A percentile compares a stretch with the other conserved stretches of the same genome.
These are phyloP conservation scores for Scorias spongiosa DNA, from an alignment of 2,329 filamentous ascomycete species.

Conservation along the genomic window DNA sequence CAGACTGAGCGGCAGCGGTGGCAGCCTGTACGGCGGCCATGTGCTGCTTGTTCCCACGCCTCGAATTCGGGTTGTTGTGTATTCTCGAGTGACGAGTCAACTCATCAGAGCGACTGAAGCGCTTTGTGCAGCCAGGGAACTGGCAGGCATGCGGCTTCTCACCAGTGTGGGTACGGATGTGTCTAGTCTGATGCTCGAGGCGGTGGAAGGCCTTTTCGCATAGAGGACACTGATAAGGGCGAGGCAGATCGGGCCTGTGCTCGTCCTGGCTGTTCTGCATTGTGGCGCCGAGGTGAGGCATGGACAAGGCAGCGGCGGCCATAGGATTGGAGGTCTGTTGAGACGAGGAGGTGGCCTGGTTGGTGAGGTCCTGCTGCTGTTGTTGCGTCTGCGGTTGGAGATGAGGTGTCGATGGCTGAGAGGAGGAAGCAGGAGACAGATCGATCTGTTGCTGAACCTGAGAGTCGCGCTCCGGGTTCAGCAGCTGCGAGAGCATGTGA, in stretches of 20 bases:
- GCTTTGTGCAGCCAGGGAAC: constrained; percentile 90
- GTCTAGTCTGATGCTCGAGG: constrained; percentile 79
- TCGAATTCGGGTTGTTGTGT: constrained; percentile 96
- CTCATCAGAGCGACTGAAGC: constrained; percentile 92
- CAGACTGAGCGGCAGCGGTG: constrained; percentile 35
- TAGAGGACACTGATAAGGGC: constrained; percentile 95
- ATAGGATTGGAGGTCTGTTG: constrained; percentile 5
- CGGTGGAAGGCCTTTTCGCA: constrained; percentile 99
- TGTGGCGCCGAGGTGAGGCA: constrained; percentile 34
- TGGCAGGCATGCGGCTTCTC: constrained; percentile 96
- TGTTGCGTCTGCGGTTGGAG: constrained; percentile 3
- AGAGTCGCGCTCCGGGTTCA: constrained; percentile 14
- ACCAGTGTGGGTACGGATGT: constrained; percentile 93
- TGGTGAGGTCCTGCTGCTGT: constrained; percentile 2
- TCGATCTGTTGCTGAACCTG: constrained; percentile 9
- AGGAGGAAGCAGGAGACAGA: constrained; percentile 1
- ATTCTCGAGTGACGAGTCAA: constrained; percentile 93
- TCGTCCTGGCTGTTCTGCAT: constrained; percentile 47
- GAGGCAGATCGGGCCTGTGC: constrained; percentile 69
- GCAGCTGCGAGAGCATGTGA: constrained; percentile 18
- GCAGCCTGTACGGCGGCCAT: constrained; percentile 43
- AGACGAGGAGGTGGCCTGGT: constrained; percentile 4
- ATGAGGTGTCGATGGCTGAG: constrained; percentile 2
- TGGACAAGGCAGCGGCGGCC: constrained; percentile 32
- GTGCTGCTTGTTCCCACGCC: constrained; percentile 75